Conservation (phyloP, 2,329 filamentous ascomycete genomes). For the Cladophialophora yegresii region DNA sequence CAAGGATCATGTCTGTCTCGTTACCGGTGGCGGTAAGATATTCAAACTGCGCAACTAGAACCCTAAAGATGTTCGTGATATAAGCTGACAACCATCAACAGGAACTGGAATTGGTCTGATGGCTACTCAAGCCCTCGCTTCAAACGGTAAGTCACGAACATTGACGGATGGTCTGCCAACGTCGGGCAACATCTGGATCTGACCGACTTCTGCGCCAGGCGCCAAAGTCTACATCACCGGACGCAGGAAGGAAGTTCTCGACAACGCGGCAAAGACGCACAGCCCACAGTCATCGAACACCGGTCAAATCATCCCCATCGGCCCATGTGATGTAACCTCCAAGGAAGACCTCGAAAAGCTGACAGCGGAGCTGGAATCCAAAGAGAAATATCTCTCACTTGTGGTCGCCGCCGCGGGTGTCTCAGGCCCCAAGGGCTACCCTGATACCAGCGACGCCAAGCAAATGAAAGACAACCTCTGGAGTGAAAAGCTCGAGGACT, state of each 20-base stretch:
- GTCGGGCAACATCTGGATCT: background rate
- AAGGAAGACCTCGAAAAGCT: slow-evolving; percentile 61
- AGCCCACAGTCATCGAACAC: slow-evolving; percentile 43
- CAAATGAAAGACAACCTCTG: slow-evolving; percentile 61
- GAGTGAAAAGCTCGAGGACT: slow-evolving; percentile 66
- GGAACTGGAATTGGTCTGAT: slow-evolving; percentile 40
- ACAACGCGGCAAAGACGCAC: slow-evolving; percentile 46
- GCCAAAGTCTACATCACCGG: slow-evolving; percentile 42
- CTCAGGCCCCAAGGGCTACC: slow-evolving; percentile 62
- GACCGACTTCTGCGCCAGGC: slow-evolving; percentile 23
- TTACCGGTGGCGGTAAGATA: slow-evolving; percentile 39
- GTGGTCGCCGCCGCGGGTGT: slow-evolving; percentile 67
- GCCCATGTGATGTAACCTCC: slow-evolving; percentile 62
- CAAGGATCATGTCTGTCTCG: slow-evolving; percentile 39
- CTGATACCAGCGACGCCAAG: slow-evolving; percentile 54
- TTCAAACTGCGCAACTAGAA: background rate
- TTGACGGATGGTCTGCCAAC: background rate
- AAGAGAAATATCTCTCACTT: slow-evolving; percentile 66
- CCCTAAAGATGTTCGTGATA: background rate
- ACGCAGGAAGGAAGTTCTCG: slow-evolving; percentile 38
- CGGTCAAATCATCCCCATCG: slow-evolving; percentile 58
- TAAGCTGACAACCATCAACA: slow-evolving; percentile 3
- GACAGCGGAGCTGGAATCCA: slow-evolving; percentile 57
- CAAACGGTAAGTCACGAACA: slow-evolving; percentile 35
- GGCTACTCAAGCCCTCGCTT: slow-evolving; percentile 39